phyloP scores from a whole-genome alignment of 306 rosid genomes.

The Malus orientalis region DNA sequence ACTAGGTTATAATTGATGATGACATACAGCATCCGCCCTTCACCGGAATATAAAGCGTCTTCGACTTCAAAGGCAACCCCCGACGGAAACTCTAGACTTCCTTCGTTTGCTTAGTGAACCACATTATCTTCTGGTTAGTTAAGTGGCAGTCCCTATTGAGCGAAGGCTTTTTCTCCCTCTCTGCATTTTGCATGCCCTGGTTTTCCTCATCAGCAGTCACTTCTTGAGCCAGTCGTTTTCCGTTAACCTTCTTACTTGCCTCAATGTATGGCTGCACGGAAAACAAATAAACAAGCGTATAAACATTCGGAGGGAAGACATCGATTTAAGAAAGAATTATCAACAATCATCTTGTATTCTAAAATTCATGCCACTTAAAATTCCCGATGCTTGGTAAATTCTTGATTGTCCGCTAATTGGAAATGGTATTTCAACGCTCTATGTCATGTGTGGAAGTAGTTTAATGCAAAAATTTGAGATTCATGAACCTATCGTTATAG shows the following conservation, averaged over 20 bases:
- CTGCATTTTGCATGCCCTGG: background rate
- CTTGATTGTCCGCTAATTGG: background rate
- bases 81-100: background rate
- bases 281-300: background rate
- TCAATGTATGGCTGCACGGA: conserved; percentile 19
- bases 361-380: background rate
- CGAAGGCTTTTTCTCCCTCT: background rate
- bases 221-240: background rate
- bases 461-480: too few relatives aligned
- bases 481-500: too few relatives aligned
- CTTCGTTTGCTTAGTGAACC: background rate
- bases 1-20: background rate
- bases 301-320: background rate
- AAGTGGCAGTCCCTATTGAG: background rate
- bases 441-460: too few relatives aligned
- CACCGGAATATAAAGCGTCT: background rate
- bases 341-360: too few relatives aligned
- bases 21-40: background rate
- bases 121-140: background rate
- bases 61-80: background rate
- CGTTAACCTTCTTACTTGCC: conserved; percentile 23
- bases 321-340: too few relatives aligned
- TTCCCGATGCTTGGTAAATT: background rate
- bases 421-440: background rate
- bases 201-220: background rate